phyloP scores from a whole-genome alignment of 192 early-diverging fungal genomes.

The Pilaira anomala region DNA sequence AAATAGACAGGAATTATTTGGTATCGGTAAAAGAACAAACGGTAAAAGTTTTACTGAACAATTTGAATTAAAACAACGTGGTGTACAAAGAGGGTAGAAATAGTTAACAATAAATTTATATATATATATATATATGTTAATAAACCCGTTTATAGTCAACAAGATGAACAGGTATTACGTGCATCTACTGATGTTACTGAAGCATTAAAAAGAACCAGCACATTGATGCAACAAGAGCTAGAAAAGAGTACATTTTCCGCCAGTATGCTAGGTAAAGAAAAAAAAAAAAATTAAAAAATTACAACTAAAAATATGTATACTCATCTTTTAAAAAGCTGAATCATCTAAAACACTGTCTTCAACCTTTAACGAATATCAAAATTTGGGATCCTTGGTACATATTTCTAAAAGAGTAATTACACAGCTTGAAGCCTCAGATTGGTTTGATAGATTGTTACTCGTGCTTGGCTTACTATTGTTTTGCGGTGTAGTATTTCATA shows the following conservation, averaged over 20 bases:
- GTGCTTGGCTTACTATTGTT: slow-evolving; percentile 62
- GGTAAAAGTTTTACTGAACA: slow-evolving; percentile 36
- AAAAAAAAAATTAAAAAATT: not conserved
- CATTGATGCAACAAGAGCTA: slow-evolving; percentile 64
- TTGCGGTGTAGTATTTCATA: slow-evolving; percentile 54
- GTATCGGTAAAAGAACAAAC: slow-evolving; percentile 28
- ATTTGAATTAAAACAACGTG: slow-evolving; percentile 39
- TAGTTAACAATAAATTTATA: not conserved
- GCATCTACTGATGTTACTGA: slow-evolving; percentile 59
- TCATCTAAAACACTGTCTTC: slow-evolving; percentile 51
- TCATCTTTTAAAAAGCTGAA: slow-evolving; percentile 41
- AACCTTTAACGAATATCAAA: slow-evolving; percentile 55
- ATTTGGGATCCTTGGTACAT: slow-evolving; percentile 48
- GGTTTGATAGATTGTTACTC: slow-evolving; percentile 62
- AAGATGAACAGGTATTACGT: slow-evolving; percentile 42
- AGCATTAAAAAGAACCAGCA: slow-evolving; percentile 52
- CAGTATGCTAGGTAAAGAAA: slow-evolving; percentile 48
- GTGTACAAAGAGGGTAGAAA: slow-evolving; percentile 27
- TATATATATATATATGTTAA: not conserved
- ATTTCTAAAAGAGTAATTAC: slow-evolving; percentile 58
- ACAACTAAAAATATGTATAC: not conserved
- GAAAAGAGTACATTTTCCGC: slow-evolving; percentile 57
- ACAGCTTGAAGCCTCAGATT: slow-evolving; percentile 65
- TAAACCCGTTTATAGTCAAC: slow-evolving; percentile 9
- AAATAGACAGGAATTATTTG: slow-evolving; percentile 42